Conservation (phyloP, 2,329 filamentous ascomycete genomes). For the Ilyonectria destructans region DNA sequence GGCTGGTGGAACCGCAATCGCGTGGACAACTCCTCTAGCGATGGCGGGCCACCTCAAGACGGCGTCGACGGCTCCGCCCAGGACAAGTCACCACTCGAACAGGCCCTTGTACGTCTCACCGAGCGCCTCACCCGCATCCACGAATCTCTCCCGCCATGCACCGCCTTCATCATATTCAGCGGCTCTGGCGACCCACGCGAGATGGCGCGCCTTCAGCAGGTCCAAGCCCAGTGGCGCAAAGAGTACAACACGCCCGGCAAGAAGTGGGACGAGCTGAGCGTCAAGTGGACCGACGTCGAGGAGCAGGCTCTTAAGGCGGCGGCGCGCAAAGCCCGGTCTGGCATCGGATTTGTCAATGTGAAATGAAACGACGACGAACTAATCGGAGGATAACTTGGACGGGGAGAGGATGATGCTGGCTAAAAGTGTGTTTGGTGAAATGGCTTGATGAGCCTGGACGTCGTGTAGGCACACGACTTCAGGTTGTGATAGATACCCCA, state of each 20-base stretch:
- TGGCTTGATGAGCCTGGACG: neutral
- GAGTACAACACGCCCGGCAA: conserved; percentile 76
- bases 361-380: conserved; percentile 62
- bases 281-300: conserved; percentile 79
- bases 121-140: conserved; percentile 70
- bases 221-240: conserved; percentile 74
- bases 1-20: conserved; percentile 79
- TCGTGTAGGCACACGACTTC: neutral
- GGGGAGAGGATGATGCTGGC: neutral
- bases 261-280: conserved; percentile 78
- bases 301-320: conserved; percentile 75
- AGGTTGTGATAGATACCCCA: conserved; percentile 25
- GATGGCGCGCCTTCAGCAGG: conserved; percentile 74
- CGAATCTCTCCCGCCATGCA: conserved; percentile 74
- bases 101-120: conserved; percentile 63
- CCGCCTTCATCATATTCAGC: conserved; percentile 76
- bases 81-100: conserved; percentile 58
- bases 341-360: conserved; percentile 76
- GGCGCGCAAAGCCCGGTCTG: conserved; percentile 71
- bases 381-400: neutral
- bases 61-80: conserved; percentile 30
- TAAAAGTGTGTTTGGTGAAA: neutral
- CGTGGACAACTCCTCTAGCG: conserved; percentile 54
- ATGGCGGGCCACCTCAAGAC: conserved; percentile 54
- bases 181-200: conserved; percentile 79